These are phyloP conservation scores for Argentina anserina DNA, from an alignment of 306 rosid genomes.

Conservation along the genomic window DNA sequence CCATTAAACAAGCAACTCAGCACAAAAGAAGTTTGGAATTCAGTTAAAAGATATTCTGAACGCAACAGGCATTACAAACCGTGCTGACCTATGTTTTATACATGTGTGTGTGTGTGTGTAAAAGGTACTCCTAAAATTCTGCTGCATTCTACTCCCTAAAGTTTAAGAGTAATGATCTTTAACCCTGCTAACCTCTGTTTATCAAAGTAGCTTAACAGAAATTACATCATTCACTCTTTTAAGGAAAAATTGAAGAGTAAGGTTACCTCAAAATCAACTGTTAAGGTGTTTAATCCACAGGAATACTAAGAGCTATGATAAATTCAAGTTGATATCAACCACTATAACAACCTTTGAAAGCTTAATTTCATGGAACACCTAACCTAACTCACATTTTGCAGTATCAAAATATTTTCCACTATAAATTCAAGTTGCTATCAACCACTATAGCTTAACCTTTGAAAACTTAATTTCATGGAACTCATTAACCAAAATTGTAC, in stretches of 20 bases:
- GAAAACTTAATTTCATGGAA: constrained; percentile 14
- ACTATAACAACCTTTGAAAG: too few relatives aligned
- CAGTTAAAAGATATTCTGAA: background rate
- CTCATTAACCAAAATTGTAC: background rate
- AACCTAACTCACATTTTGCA: too few relatives aligned
- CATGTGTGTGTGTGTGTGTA: background rate
- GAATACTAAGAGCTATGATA: background rate
- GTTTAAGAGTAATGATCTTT: too few relatives aligned
- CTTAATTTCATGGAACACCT: constrained; percentile 2
- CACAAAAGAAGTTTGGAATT: background rate
- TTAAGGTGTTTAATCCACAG: background rate
- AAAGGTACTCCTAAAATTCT: too few relatives aligned
- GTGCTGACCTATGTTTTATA: background rate
- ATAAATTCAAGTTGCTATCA: background rate
- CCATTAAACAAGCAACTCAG: background rate
- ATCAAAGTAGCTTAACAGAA: too few relatives aligned
- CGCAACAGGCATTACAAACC: background rate
- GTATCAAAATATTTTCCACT: background rate
- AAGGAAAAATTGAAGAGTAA: too few relatives aligned
- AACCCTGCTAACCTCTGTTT: too few relatives aligned
- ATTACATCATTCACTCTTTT: too few relatives aligned
- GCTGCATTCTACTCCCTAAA: too few relatives aligned
- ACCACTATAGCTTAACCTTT: too few relatives aligned
- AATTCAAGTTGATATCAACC: background rate
- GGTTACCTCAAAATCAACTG: background rate